Percentiles rank a stretch among this genome's conserved stretches.
These are phyloP conservation scores for Pyrenula aspistea DNA, from an alignment of 495 filamentous ascomycete genomes.

Conservation along the genomic window DNA sequence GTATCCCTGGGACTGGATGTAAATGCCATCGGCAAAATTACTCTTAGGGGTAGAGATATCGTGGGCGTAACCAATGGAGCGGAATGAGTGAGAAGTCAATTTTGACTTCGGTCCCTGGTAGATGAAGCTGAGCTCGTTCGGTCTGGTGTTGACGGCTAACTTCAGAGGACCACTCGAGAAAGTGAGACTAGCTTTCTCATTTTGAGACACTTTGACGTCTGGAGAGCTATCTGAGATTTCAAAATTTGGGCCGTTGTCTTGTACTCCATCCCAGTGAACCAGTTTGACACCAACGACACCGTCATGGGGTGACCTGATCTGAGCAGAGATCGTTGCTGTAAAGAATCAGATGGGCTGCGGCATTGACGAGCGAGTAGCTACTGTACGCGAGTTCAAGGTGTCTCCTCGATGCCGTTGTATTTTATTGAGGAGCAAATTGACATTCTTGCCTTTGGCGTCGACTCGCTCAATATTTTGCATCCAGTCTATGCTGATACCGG, in stretches of 20 bases:
- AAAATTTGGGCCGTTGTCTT: conserved; percentile 50
- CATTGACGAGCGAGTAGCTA: conserved; percentile 2
- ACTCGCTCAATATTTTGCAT: conserved; percentile 35
- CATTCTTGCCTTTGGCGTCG: conserved; percentile 19
- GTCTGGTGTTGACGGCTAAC: conserved; percentile 35
- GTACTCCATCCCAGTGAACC: conserved; percentile 50
- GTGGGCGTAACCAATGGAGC: conserved; percentile 45
- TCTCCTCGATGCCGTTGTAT: conserved; percentile 37
- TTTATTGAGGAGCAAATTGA: conserved; percentile 29
- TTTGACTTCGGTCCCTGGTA: conserved; percentile 38
- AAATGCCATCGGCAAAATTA: conserved; percentile 35
- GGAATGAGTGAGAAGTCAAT: conserved; percentile 46
- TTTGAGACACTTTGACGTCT: conserved; percentile 33
- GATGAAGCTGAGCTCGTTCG: conserved; percentile 43
- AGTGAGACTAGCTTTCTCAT: conserved; percentile 36
- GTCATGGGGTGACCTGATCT: conserved; percentile 40
- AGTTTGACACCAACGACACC: conserved; percentile 51
- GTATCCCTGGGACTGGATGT: conserved; percentile 43
- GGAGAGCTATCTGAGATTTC: conserved; percentile 38
- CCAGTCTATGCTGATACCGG: conserved; percentile 31
- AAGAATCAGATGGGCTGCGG: neutral
- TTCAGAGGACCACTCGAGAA: conserved; percentile 36
- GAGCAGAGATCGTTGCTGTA: conserved; percentile 17
- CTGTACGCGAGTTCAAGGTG: conserved; percentile 41
- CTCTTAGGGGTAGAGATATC: conserved; percentile 38